These are phyloP conservation scores for Dicorynia guianensis DNA, from an alignment of 306 rosid species.

Conservation along the genomic window DNA sequence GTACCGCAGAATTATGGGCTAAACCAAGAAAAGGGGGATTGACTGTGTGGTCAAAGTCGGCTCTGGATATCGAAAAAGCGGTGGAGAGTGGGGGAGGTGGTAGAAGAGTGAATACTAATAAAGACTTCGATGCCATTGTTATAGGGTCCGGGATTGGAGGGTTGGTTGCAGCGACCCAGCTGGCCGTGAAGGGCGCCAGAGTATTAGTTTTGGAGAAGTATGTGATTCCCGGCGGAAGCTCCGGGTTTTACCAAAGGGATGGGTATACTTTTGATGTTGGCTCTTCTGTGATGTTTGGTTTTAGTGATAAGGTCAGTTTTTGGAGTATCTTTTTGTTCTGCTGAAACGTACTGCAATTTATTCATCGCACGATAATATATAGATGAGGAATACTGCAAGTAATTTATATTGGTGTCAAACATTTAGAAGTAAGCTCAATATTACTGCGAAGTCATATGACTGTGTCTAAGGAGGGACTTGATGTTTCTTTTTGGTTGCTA, in stretches of 20 bases:
- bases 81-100: constrained; percentile 51
- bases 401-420: background rate
- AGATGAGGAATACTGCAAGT: constrained; percentile 11
- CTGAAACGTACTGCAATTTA: constrained; percentile 18
- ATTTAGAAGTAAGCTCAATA: background rate
- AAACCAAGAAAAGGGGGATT: constrained; percentile 33
- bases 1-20: background rate
- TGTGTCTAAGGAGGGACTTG: constrained; percentile 3
- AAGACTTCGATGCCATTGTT: constrained; percentile 80
- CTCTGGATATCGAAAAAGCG: constrained; percentile 47
- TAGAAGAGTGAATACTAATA: constrained; percentile 31
- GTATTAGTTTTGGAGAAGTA: constrained; percentile 94
- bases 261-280: constrained; percentile 97
- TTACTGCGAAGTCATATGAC: constrained; percentile 11
- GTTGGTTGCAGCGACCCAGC: constrained; percentile 87
- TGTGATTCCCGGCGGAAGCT: constrained; percentile 98
- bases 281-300: constrained; percentile 98
- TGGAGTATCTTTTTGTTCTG: constrained; percentile 11
- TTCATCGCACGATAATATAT: background rate
- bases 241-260: constrained; percentile 86
- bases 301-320: constrained; percentile 84
- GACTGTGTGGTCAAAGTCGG: constrained; percentile 49
- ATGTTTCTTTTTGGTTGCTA: background rate
- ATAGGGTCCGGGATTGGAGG: constrained; percentile 98
- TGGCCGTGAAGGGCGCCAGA: constrained; percentile 93